Evolutionary conservation across 1,139 yeast species (phyloP).

Genomic region (Hemisphaericaspora xylanilytica): DNA sequence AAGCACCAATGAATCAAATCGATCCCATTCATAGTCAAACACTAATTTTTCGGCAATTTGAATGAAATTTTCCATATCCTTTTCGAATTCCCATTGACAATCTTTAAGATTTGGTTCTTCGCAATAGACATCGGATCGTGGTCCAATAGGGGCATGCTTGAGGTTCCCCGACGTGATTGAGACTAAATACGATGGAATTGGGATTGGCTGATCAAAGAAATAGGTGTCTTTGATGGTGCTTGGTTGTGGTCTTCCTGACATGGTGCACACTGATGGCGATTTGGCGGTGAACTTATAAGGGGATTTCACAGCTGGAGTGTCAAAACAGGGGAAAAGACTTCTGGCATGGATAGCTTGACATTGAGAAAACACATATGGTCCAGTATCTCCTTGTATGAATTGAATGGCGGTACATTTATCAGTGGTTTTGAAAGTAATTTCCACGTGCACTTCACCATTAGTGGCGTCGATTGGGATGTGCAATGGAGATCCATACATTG

Average conservation of each 20-base stretch:
- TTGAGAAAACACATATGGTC: constrained; percentile 42
- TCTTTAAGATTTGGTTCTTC: constrained; percentile 26
- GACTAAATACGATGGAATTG: constrained; percentile 36
- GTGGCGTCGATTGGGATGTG: constrained; percentile 16
- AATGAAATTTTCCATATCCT: constrained; percentile 35
- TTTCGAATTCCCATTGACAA: constrained; percentile 38
- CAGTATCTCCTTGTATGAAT: constrained; percentile 38
- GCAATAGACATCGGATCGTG: constrained; percentile 32
- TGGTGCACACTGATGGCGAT: constrained; percentile 33
- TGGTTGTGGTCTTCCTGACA: constrained; percentile 35
- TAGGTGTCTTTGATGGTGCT: constrained; percentile 14
- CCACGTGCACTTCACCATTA: constrained; percentile 14
- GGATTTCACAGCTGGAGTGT: constrained; percentile 41
- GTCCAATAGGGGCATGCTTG: constrained; percentile 31
- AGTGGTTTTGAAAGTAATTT: constrained; percentile 31
- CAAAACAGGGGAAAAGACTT: constrained; percentile 43
- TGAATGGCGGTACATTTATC: constrained; percentile 40
- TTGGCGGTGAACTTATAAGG: constrained; percentile 28
- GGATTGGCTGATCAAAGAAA: constrained; percentile 32
- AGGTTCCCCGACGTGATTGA: constrained; percentile 37
- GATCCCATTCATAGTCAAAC: constrained; percentile 35
- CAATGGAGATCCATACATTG: constrained; percentile 36
- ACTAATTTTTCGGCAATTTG: constrained; percentile 33
- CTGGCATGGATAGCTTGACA: constrained; percentile 46
- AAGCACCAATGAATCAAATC: constrained; percentile 33